Evolutionary conservation across 2,329 filamentous ascomycete genomes (phyloP), one percentile per base, ranked within the genome.

Genomic region (Cadophora malorum): DNA sequence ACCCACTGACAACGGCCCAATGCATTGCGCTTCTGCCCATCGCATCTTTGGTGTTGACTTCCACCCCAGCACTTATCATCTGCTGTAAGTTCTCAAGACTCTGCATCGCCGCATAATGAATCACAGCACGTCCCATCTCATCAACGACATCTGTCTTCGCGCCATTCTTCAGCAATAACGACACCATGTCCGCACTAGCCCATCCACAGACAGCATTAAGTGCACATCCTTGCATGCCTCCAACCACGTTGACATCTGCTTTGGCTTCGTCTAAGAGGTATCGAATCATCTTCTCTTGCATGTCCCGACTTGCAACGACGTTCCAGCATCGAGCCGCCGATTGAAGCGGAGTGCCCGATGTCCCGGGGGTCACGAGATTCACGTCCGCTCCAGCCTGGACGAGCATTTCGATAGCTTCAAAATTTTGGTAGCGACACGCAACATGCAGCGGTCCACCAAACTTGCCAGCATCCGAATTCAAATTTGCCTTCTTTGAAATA

Each of bases 281-380:
- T 5, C 41, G 52, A 12, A 71, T 52, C 35, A 67, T 65, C 9
- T 53, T 64, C 5, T 55, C 55, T 21, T 63, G 38, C 9, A 21
- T 19, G 7, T 53, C 38, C 16, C 31, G 35, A 16, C 61, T 31
- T 12, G 59, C n/a, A 7, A 8, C 47, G 7, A 3, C 19, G 19
- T 50, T 14, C 25, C 45, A 52, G 23, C 35, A 64, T 10, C 55
- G 53, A n/a, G 41, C 38, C 14, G 67, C 62, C 2, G 69, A 45
- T 53, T 71, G 69, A 3, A 71, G 41, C 9, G 69, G 69, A 19
- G 61, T 71, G 7, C 69, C 69, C 7, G 21, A n/a, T 12, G 31
- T 47, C 5, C 31, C 47, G n/a, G n/a, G 25, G n/a, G 58, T 41
- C 1, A 62, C 55, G 6, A 66, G 53, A 56, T 71, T 64, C 2